A percentile compares a stretch with the other conserved stretches of the same genome.
These are phyloP conservation scores for Gastrolobium bilobum DNA, from an alignment of 306 rosid genomes.

Conservation along the genomic window DNA sequence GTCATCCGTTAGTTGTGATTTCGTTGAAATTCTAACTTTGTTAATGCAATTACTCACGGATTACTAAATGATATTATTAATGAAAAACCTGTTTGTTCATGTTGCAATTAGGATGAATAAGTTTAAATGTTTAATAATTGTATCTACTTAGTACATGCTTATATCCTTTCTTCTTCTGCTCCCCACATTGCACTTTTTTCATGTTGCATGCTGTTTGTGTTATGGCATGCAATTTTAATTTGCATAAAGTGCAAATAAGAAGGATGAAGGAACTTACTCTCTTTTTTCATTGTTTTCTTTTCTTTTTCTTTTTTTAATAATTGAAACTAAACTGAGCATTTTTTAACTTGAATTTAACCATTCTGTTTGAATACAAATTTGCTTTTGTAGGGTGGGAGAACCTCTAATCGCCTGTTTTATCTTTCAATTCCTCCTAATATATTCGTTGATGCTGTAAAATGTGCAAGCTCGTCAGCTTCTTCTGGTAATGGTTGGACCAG, in stretches of 20 bases:
- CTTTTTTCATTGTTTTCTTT: not conserved
- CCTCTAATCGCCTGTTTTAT: conserved; percentile 90
- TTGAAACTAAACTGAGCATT: conserved; percentile 4
- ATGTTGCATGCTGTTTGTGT: conserved; percentile 7
- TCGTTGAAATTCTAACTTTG: not conserved
- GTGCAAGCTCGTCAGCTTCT: conserved; percentile 84
- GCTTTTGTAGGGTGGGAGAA: conserved; percentile 74
- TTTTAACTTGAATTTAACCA: conserved; percentile 19
- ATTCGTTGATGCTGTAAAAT: conserved; percentile 82
- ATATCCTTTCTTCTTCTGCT: conserved; percentile 6
- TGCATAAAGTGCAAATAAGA: not conserved
- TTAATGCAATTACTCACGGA: not conserved
- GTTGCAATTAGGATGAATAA: conserved; percentile 23
- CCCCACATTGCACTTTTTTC: conserved; percentile 23
- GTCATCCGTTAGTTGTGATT: not conserved
- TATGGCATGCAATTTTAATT: conserved; percentile 2
- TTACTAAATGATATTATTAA: conserved; percentile 8
- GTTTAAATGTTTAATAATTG: not conserved
- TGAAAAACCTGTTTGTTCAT: not conserved
- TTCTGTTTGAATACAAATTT: conserved; percentile 47
- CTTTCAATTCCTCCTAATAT: conserved; percentile 93
- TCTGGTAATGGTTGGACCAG: conserved; percentile 92
- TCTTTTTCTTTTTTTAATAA: not conserved
- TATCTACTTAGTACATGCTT: conserved; percentile 13
- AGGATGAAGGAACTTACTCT: not conserved